Percentiles rank a stretch among this genome's conserved stretches.
phyloP scores from a whole-genome alignment of 805 yeast genomes.

The Saccharomycopsis microspora region DNA sequence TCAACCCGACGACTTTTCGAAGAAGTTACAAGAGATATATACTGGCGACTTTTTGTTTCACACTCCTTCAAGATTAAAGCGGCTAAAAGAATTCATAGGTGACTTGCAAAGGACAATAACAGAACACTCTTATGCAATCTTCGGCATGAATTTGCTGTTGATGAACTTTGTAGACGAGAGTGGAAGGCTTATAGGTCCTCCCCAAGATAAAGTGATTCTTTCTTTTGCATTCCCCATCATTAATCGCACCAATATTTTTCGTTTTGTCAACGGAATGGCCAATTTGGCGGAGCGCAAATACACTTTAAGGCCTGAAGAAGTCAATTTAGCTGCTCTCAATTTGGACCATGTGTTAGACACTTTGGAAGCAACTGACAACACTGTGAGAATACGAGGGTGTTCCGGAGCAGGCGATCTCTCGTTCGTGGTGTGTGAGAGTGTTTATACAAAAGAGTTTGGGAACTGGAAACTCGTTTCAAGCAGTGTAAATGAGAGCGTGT shows the following conservation, averaged over 20 bases:
- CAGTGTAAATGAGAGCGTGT: too few species aligned
- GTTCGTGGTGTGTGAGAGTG: too few species aligned
- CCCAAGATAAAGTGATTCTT: conserved; percentile 7
- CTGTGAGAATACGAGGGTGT: too few species aligned
- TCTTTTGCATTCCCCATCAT: conserved; percentile 11
- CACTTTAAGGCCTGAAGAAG: neutral
- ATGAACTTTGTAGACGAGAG: neutral
- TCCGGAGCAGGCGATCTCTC: neutral
- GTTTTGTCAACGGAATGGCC: conserved; percentile 6
- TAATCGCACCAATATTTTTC: conserved; percentile 8
- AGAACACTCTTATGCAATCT: conserved; percentile 1
- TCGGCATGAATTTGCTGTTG: conserved; percentile 5
- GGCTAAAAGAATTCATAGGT: conserved; percentile 1
- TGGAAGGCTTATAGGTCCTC: conserved; percentile 6
- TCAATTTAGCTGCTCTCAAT: neutral
- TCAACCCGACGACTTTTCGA: conserved; percentile 19
- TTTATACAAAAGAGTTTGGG: too few species aligned
- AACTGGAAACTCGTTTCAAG: too few species aligned
- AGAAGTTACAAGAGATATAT: conserved; percentile 20
- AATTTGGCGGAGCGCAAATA: conserved; percentile 7
- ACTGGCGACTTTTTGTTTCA: neutral
- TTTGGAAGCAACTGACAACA: neutral
- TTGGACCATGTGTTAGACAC: neutral
- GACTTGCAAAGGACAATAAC: neutral
- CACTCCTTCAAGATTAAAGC: neutral